Conservation (phyloP, 1,284 basidiomycete species). For the Apiotrichum akiyoshidainum region DNA sequence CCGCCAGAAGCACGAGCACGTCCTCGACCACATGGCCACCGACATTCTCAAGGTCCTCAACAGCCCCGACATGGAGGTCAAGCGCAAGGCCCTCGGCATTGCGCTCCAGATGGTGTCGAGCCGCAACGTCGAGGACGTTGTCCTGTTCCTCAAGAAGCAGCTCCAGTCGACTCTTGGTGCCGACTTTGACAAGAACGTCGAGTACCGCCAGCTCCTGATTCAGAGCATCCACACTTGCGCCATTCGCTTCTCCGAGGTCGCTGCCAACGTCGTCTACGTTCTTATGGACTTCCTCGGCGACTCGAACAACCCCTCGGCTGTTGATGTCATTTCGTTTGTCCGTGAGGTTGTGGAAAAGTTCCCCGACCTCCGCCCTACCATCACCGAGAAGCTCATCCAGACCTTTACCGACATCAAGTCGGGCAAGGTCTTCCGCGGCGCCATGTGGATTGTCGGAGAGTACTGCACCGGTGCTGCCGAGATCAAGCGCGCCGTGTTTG, state of each 20-base stretch:
- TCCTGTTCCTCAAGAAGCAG: slow-evolving; percentile 95
- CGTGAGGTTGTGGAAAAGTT: slow-evolving; percentile 98
- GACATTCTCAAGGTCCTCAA: slow-evolving; percentile 78
- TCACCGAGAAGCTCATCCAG: slow-evolving; percentile 80
- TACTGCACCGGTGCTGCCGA: slow-evolving; percentile 69
- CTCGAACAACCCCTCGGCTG: slow-evolving; percentile 88
- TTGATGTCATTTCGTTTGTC: slow-evolving; percentile 95
- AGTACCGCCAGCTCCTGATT: slow-evolving; percentile 94
- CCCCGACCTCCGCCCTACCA: slow-evolving; percentile 76
- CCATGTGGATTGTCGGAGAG: slow-evolving; percentile 97
- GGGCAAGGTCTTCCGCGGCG: slow-evolving; percentile 94
- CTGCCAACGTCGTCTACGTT: slow-evolving; percentile 91
- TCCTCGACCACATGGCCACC: slow-evolving; percentile 90
- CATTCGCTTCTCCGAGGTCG: slow-evolving; percentile 97
- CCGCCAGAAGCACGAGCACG: slow-evolving; percentile 81
- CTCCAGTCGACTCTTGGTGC: slow-evolving; percentile 87
- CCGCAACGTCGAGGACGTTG: slow-evolving; percentile 96
- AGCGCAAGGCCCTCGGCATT: slow-evolving; percentile 84
- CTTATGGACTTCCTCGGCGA: slow-evolving; percentile 99
- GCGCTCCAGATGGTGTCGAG: slow-evolving; percentile 92
- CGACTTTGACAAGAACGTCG: slow-evolving; percentile 72
- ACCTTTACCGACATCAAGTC: slow-evolving; percentile 90
- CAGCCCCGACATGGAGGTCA: slow-evolving; percentile 94
- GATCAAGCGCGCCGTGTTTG: slow-evolving; percentile 71
- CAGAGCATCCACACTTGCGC: slow-evolving; percentile 97